These are phyloP conservation scores for Calonectria hawksworthii DNA, from an alignment of 2,329 filamentous ascomycete genomes.

Conservation along the genomic window DNA sequence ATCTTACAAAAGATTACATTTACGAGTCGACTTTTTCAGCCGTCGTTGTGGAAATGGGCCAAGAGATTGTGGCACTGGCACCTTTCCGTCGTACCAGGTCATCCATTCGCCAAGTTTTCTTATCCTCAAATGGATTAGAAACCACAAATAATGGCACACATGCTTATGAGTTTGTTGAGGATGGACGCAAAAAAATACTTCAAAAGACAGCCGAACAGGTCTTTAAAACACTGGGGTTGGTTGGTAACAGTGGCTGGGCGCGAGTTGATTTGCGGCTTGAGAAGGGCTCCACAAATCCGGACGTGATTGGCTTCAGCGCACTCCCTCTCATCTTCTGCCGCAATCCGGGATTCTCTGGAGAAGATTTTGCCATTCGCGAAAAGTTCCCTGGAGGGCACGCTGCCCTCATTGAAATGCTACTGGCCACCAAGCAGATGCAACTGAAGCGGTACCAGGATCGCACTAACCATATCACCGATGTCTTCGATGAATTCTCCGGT, in stretches of 20 bases:
- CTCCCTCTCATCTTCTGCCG: neutral
- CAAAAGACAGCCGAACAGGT: neutral
- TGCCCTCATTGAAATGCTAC: neutral
- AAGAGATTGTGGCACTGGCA: neutral
- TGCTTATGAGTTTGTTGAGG: neutral
- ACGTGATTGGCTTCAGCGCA: neutral
- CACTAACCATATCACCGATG: neutral
- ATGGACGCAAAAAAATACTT: neutral
- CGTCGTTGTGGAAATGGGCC: neutral
- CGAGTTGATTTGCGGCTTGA: neutral
- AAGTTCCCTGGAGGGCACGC: neutral
- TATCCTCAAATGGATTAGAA: neutral
- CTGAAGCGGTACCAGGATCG: neutral
- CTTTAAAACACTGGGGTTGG: neutral
- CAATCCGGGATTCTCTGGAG: neutral
- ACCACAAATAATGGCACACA: neutral
- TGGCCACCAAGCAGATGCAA: conserved; percentile 3
- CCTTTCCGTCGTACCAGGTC: neutral
- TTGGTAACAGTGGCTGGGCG: neutral
- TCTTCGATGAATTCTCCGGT: neutral
- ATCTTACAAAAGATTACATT: neutral
- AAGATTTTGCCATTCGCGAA: neutral
- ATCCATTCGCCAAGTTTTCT: neutral
- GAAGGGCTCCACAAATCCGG: neutral
- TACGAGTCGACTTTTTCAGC: neutral